Evolutionary conservation across 2,329 filamentous ascomycete genomes (phyloP), one percentile per base, ranked within the genome.

Genomic region (Alternaria hordeiaustralica): DNA sequence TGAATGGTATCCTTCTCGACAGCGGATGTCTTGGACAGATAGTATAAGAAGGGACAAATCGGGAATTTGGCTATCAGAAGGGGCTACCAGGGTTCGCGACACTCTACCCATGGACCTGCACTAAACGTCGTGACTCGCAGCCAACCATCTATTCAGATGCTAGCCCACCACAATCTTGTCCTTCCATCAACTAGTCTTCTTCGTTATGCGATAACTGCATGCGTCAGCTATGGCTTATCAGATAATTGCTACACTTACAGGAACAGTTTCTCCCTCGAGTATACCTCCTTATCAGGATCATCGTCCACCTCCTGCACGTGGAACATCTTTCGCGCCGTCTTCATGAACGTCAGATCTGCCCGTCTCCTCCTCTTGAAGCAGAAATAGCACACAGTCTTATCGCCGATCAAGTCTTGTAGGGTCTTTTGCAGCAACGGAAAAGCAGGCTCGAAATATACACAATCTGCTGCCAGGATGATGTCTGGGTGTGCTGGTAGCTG

Each of bases 331-430:
- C 78, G 82, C 15, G 81, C 80, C 8, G 79, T 77, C 74, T 85
- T 87, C 73, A 87, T 81, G 63, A 87, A 87, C 26, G 82, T 80
- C 75, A 86, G 71, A 69, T 87, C 85, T 6, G 85, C 96, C 64
- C 93, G 87, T 75, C 96, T 88, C 70, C 96, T 87, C 82, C 93
- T 95, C 85, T 97, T 98, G 85, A 96, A 97, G 83, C 95, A 97
- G 82, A 99, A 98, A 21, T 91, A 90, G 78, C 90, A 94, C 46
- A 94, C 79, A 0, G 88, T 88, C 10, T 84, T 77, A 4, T 85
- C 86, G 15, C 87, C 86, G 68, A 97, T 84, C 51, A 97, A 84
- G 66, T 92, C 89, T 63, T 87, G 84, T 68, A 98, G 82, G 6
- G 95, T 98, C 67, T 89, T 83, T 75, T 96, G 87, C 50, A 99